Evolutionary conservation across 108 stramenopile genomes (phyloP).

Genomic region (Nitzschia sp.): DNA sequence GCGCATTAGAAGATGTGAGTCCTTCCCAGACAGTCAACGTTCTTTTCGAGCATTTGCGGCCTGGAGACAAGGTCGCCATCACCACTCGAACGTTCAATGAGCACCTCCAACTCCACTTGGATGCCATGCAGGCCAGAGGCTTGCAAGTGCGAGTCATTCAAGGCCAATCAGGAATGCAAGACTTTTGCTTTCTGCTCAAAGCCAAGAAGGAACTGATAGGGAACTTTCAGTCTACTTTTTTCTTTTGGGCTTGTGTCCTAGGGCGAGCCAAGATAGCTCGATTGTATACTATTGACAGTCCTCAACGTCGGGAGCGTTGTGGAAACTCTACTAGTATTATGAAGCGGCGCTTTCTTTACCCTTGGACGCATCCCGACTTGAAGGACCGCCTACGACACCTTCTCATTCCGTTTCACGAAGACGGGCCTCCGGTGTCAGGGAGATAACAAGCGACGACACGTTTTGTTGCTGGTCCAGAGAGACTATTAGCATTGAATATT

Average conservation of each 20-base stretch:
- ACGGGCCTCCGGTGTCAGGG: too few relatives aligned
- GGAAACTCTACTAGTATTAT: background rate
- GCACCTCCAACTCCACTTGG: constrained; percentile 14
- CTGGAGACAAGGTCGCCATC: constrained; percentile 58
- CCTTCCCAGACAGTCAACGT: constrained; percentile 37
- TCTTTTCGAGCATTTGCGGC: constrained; percentile 39
- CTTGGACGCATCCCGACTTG: constrained; percentile 12
- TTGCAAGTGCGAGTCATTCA: constrained; percentile 42
- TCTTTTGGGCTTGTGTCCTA: constrained; percentile 48
- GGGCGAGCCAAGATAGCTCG: constrained; percentile 36
- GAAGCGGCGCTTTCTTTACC: constrained; percentile 10
- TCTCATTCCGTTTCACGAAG: constrained; percentile 4
- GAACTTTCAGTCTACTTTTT: constrained; percentile 41
- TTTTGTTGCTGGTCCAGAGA: too few relatives aligned
- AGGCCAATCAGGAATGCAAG: constrained; percentile 43
- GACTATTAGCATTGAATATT: too few relatives aligned
- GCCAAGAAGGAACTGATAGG: constrained; percentile 51
- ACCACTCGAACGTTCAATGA: constrained; percentile 17
- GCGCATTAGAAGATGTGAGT: constrained; percentile 40
- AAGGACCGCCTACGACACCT: background rate
- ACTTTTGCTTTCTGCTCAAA: constrained; percentile 60
- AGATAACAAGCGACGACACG: too few relatives aligned
- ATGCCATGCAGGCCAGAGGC: constrained; percentile 37
- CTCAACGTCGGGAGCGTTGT: constrained; percentile 13
- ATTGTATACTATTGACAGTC: constrained; percentile 41